Percentiles rank a stretch among this genome's conserved stretches.
Conservation (phyloP, 192 early-diverging fungal genomes). For the Coemansia sp. region DNA sequence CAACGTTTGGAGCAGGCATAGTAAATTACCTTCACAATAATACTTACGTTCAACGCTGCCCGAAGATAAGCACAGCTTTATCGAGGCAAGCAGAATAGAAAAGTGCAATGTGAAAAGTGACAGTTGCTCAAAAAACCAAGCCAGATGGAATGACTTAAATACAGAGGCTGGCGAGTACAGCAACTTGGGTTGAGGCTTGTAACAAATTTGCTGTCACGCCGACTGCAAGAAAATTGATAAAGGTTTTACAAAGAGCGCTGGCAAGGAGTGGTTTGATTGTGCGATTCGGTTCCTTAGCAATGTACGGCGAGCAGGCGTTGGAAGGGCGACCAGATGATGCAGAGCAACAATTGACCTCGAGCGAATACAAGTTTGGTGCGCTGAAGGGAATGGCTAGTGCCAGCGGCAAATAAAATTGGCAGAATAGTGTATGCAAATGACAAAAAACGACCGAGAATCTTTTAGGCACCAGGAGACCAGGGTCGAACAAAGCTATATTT, state of each 20-base stretch:
- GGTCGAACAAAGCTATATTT: neutral
- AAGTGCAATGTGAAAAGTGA: neutral
- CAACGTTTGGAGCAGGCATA: no score
- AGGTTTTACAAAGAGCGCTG: neutral
- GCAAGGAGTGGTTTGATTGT: neutral
- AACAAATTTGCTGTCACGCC: neutral
- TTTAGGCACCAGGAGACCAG: neutral
- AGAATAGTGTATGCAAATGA: neutral
- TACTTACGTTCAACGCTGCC: neutral
- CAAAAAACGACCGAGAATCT: neutral
- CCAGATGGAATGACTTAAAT: neutral
- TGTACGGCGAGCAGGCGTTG: neutral
- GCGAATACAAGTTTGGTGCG: neutral
- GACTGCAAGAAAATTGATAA: neutral
- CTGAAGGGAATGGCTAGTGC: neutral
- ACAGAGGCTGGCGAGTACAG: neutral
- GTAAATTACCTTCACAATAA: no score
- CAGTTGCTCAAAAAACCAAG: neutral
- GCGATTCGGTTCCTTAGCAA: neutral
- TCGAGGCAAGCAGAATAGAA: neutral
- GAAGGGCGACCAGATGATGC: neutral
- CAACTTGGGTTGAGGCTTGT: neutral
- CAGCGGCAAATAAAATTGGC: neutral
- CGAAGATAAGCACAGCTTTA: neutral
- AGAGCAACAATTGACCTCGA: neutral